Evolutionary conservation across 371 early-diverging fungal genomes (phyloP).

Genomic region (Circinella umbellata): DNA sequence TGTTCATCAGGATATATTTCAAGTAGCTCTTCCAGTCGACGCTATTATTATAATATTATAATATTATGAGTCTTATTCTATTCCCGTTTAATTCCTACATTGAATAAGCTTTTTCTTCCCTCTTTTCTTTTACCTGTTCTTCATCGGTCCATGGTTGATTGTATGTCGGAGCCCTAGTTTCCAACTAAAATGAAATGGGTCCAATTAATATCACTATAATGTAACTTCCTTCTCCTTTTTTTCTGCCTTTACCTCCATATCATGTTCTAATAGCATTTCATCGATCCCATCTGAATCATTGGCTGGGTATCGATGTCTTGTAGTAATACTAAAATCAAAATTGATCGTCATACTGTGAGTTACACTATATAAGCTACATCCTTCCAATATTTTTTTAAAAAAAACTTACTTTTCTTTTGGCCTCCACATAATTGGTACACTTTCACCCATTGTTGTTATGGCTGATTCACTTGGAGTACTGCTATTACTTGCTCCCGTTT

Average conservation of each 20-base stretch:
- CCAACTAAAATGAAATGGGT: not conserved
- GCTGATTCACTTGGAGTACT: not conserved
- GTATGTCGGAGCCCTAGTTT: conserved; percentile 40
- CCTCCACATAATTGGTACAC: conserved; percentile 9
- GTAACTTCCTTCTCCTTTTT: too few relatives aligned
- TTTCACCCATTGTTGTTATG: not conserved
- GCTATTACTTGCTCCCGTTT: conserved; percentile 21
- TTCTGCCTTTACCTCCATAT: not conserved
- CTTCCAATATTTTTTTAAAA: not conserved
- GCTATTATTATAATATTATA: conserved; percentile 17
- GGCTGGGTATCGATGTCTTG: not conserved
- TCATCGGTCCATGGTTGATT: conserved; percentile 72
- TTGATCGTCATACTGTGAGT: too few relatives aligned
- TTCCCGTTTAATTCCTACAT: too few relatives aligned
- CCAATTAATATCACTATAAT: too few relatives aligned
- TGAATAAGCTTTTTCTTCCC: too few relatives aligned
- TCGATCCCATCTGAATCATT: not conserved
- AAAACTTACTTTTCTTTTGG: not conserved
- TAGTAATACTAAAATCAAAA: not conserved
- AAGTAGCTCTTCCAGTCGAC: conserved; percentile 57
- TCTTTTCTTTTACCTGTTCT: conserved; percentile 50
- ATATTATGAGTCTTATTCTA: too few relatives aligned
- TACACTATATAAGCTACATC: too few relatives aligned
- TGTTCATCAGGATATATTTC: conserved; percentile 67
- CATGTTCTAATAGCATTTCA: not conserved